Percentiles rank a stretch among this genome's conserved stretches.
Evolutionary conservation across 768 basidiomycete species (phyloP).

Genomic region (Crepidotus variabilis): DNA sequence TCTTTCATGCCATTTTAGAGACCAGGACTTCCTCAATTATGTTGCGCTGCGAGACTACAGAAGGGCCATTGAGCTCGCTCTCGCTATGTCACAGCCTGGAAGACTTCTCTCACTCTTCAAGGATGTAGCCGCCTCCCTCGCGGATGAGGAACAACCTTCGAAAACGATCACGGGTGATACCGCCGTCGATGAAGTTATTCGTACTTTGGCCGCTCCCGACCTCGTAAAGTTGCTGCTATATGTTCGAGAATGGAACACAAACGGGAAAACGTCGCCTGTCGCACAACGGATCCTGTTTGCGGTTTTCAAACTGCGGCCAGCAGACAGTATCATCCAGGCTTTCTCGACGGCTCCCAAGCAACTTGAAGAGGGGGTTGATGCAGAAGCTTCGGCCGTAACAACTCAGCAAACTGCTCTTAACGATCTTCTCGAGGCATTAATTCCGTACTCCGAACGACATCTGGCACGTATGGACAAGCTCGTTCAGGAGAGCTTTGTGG

Average conservation of each 20-base stretch:
- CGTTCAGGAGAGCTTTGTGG: constrained; percentile 92
- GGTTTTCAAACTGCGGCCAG: constrained; percentile 70
- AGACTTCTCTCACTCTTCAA: constrained; percentile 79
- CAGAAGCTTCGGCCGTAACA: constrained; percentile 2
- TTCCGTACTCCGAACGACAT: constrained; percentile 96
- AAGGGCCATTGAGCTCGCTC: constrained; percentile 85
- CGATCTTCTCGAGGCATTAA: constrained; percentile 79
- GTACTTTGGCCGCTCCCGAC: constrained; percentile 65
- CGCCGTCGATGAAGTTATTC: constrained; percentile 80
- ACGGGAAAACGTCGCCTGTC: constrained; percentile 77
- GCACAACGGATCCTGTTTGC: constrained; percentile 85
- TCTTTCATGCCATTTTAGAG: constrained; percentile 42
- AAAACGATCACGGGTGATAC: constrained; percentile 59
- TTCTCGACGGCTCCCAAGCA: constrained; percentile 46
- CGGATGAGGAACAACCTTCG: constrained; percentile 17
- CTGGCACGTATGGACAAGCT: constrained; percentile 79
- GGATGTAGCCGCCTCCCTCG: constrained; percentile 37
- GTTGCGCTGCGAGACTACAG: constrained; percentile 85
- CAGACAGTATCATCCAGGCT: constrained; percentile 69
- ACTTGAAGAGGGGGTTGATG: constrained; percentile 16
- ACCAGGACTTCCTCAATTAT: constrained; percentile 95
- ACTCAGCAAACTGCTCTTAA: constrained; percentile 41
- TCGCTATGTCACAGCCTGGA: constrained; percentile 92
- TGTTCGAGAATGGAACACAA: constrained; percentile 93
- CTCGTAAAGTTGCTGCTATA: constrained; percentile 79